Evolutionary conservation across 2,329 filamentous ascomycete species (phyloP).

Genomic region (Bipolaris zeicola): DNA sequence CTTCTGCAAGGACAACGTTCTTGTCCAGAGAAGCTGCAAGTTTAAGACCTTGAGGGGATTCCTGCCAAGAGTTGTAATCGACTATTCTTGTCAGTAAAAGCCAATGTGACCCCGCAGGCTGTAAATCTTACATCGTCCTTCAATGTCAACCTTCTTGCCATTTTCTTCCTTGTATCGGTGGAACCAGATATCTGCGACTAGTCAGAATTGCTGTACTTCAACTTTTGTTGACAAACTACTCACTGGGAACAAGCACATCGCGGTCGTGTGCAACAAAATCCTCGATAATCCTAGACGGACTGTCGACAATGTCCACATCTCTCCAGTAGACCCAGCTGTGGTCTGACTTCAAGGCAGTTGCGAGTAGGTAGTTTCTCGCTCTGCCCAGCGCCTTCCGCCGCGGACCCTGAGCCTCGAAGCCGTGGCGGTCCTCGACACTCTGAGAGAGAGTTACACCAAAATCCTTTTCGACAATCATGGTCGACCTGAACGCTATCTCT

Average conservation of each 20-base stretch:
- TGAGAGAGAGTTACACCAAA: conserved; percentile 80
- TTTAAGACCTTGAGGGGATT: conserved; percentile 82
- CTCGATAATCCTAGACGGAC: conserved; percentile 83
- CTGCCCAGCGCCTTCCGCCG: conserved; percentile 87
- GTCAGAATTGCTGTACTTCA: conserved; percentile 16
- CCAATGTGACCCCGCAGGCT: not conserved
- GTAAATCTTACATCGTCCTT: conserved; percentile 79
- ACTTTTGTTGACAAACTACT: conserved; percentile 44
- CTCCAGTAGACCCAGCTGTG: conserved; percentile 99
- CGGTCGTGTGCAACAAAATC: conserved; percentile 94
- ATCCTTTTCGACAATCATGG: conserved; percentile 86
- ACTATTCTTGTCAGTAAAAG: conserved; percentile 58
- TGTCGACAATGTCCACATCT: conserved; percentile 95
- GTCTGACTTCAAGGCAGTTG: conserved; percentile 82
- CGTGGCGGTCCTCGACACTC: conserved; percentile 80
- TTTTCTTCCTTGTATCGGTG: conserved; percentile 80
- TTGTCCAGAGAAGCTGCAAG: conserved; percentile 76
- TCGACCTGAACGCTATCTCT: conserved; percentile 85
- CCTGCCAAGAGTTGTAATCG: conserved; percentile 99
- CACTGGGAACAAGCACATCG: conserved; percentile 94
- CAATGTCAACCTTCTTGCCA: conserved; percentile 70
- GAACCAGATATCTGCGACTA: conserved; percentile 84
- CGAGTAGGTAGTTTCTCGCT: conserved; percentile 90
- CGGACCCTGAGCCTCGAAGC: conserved; percentile 85
- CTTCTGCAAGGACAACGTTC: conserved; percentile 86